Evolutionary conservation across 2,329 filamentous ascomycete genomes (phyloP).

Genomic region (Fusarium equiseti): DNA sequence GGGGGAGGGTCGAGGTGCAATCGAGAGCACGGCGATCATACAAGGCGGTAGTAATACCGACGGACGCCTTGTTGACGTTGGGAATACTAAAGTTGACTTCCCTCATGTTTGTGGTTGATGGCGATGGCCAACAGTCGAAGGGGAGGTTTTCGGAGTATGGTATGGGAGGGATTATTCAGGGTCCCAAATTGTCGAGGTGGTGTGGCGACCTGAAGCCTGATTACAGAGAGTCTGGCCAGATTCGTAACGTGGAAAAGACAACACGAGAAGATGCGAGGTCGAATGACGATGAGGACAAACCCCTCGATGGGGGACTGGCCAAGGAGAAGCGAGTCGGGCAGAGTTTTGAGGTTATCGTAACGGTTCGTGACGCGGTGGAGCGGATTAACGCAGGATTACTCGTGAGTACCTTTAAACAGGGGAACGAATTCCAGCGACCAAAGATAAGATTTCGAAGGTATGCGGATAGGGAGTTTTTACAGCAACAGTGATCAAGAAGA

Average conservation of each 20-base stretch:
- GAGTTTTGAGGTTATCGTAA: slow-evolving; percentile 43
- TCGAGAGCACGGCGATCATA: slow-evolving; percentile 98
- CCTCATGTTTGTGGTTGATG: slow-evolving; percentile 78
- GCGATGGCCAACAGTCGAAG: slow-evolving; percentile 32
- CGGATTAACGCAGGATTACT: slow-evolving; percentile 38
- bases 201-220: slow-evolving; percentile 41
- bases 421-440: slow-evolving; percentile 19
- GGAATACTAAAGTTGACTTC: slow-evolving; percentile 99
- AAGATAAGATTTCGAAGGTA: slow-evolving; percentile 27
- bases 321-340: slow-evolving; percentile 37
- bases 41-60: slow-evolving; percentile 97
- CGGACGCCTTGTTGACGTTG: slow-evolving; percentile 98
- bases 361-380: slow-evolving; percentile 44
- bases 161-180: slow-evolving; percentile 42
- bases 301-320: slow-evolving; percentile 44
- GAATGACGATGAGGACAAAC: slow-evolving; percentile 37
- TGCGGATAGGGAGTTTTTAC: slow-evolving; percentile 26
- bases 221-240: slow-evolving; percentile 32
- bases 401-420: slow-evolving; percentile 29
- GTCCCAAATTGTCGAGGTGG: slow-evolving; percentile 38
- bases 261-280: slow-evolving; percentile 19
- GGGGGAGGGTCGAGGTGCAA: slow-evolving; percentile 95
- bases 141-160: slow-evolving; percentile 25
- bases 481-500: slow-evolving; percentile 24
- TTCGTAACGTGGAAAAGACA: slow-evolving; percentile 17